phyloP scores from a whole-genome alignment of 495 filamentous ascomycete species.

The Cercophora samala region DNA sequence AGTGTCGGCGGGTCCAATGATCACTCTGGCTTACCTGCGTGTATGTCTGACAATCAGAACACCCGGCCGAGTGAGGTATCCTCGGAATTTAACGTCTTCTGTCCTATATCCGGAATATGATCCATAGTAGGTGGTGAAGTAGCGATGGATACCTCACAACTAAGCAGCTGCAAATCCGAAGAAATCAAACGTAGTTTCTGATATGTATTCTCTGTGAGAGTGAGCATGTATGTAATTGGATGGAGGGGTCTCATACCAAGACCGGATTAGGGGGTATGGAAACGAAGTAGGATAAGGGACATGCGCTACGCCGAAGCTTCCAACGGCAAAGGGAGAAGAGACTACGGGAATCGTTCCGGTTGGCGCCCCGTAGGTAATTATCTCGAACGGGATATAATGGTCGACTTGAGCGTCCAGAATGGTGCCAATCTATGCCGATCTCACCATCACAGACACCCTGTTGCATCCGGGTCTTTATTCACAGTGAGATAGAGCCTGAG shows the following conservation, averaged over 20 bases:
- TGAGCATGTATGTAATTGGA: neutral
- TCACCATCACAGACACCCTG: neutral
- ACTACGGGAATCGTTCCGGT: neutral
- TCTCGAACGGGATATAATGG: neutral
- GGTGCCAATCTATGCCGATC: neutral
- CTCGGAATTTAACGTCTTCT: neutral
- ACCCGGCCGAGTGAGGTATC: neutral
- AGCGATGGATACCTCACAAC: neutral
- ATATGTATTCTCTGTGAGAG: neutral
- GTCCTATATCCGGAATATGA: neutral
- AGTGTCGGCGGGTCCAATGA: neutral
- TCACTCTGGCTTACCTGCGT: neutral
- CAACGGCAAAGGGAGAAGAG: neutral
- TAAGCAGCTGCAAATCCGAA: neutral
- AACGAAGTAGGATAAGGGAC: neutral
- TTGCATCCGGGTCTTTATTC: neutral
- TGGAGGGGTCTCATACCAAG: neutral
- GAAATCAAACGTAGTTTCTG: neutral
- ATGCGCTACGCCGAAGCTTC: neutral
- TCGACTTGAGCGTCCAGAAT: neutral
- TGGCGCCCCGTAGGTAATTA: neutral
- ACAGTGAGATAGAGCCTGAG: neutral
- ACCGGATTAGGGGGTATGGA: neutral
- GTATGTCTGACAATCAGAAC: neutral
- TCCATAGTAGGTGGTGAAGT: neutral